These are phyloP conservation scores for Paecilomyces fulvus DNA, from an alignment of 2,329 filamentous ascomycete genomes.

Conservation along the genomic window DNA sequence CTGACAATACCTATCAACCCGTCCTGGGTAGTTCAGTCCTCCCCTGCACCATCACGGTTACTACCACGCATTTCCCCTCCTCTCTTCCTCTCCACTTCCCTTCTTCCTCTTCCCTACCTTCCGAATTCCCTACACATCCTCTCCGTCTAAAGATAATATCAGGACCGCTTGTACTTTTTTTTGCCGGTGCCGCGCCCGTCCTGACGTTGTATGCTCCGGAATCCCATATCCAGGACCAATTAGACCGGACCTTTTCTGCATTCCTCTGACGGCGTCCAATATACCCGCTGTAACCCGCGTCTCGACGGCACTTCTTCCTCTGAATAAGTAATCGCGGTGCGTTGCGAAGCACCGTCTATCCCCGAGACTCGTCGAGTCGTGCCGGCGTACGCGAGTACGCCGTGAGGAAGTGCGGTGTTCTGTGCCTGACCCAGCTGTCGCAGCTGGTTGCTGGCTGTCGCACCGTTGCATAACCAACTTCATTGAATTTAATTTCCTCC, in stretches of 20 bases:
- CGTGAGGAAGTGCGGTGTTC: neutral
- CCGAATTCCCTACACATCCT: neutral
- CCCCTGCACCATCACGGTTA: neutral
- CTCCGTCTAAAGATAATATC: neutral
- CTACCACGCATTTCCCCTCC: neutral
- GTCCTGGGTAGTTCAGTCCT: neutral
- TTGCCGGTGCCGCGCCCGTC: neutral
- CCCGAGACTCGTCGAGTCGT: neutral
- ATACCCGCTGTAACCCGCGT: neutral
- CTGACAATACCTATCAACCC: neutral
- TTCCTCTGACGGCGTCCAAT: neutral
- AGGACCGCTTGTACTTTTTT: neutral
- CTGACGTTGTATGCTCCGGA: neutral
- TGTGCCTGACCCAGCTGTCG: neutral
- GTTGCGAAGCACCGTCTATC: neutral
- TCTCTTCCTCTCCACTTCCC: neutral
- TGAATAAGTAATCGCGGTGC: neutral
- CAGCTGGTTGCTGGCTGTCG: neutral
- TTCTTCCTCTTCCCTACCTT: neutral
- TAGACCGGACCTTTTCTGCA: neutral
- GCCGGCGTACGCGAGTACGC: neutral
- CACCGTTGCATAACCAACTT: neutral
- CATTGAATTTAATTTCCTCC: neutral
- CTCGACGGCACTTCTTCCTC: neutral
- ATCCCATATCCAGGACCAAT: neutral